These are phyloP conservation scores for Malus hybrid DNA, from an alignment of 331 rosid species.

Conservation along the genomic window DNA sequence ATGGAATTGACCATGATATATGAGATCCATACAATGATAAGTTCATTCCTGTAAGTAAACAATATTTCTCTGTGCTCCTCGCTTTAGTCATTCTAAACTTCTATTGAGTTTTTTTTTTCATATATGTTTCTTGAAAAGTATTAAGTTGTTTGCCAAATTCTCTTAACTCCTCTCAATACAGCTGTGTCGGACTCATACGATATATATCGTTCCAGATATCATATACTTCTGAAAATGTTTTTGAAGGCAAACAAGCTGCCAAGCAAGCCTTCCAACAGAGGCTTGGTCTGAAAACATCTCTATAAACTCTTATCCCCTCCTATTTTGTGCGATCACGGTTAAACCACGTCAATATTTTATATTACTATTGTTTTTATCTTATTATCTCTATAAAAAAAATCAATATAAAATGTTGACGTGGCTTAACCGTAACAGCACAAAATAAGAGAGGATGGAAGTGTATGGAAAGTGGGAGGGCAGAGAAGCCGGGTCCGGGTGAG, in stretches of 20 bases:
- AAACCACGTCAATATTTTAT: too few relatives aligned
- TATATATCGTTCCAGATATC: slow-evolving; percentile 38
- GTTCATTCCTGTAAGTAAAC: slow-evolving; percentile 68
- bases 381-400: too few relatives aligned
- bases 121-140: background rate
- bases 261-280: slow-evolving; percentile 69
- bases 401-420: too few relatives aligned
- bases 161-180: slow-evolving; percentile 1
- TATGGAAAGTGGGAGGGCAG: too few relatives aligned
- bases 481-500: too few relatives aligned
- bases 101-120: background rate
- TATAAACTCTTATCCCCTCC: too few relatives aligned
- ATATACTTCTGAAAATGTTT: slow-evolving; percentile 62
- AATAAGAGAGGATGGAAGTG: too few relatives aligned
- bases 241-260: slow-evolving; percentile 73
- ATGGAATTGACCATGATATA: slow-evolving; percentile 81
- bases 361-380: too few relatives aligned
- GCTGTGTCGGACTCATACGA: slow-evolving; percentile 20
- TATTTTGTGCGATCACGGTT: too few relatives aligned
- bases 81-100: background rate
- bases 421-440: too few relatives aligned
- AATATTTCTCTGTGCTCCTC: background rate
- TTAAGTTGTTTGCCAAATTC: background rate
- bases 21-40: slow-evolving; percentile 75
- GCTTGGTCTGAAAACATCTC: slow-evolving; percentile 42